phyloP scores from a whole-genome alignment of 2,329 filamentous ascomycete genomes.

The Ophioceras dolichostomum region DNA sequence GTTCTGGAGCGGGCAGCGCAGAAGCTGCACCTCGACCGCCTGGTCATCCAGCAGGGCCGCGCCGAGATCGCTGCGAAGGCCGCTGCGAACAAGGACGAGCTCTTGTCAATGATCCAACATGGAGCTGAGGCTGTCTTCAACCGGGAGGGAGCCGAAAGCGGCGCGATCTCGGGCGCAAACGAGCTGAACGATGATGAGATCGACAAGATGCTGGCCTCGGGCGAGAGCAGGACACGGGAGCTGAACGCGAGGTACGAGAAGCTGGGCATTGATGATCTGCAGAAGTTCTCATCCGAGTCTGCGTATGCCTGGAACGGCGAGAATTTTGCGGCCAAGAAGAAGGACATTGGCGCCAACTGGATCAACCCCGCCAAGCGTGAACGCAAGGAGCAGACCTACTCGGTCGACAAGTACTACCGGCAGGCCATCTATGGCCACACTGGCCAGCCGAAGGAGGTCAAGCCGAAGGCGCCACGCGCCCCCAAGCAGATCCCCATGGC shows the following conservation, averaged over 20 bases:
- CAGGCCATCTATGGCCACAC: conserved; percentile 70
- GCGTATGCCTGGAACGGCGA: conserved; percentile 99
- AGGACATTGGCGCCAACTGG: conserved; percentile 82
- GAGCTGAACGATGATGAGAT: conserved; percentile 74
- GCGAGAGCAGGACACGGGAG: conserved; percentile 79
- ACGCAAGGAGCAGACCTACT: conserved; percentile 95
- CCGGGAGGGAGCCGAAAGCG: conserved; percentile 35
- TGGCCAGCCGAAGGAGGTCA: conserved; percentile 67
- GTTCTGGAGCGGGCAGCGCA: conserved; percentile 93
- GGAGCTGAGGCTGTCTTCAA: conserved; percentile 92
- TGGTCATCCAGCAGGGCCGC: conserved; percentile 95
- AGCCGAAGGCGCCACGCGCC: conserved; percentile 89
- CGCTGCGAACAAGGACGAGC: conserved; percentile 88
- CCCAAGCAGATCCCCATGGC: conserved; percentile 87
- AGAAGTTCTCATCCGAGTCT: conserved; percentile 95
- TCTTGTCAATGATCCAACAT: conserved; percentile 97
- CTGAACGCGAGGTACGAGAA: conserved; percentile 94
- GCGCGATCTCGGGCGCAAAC: background rate
- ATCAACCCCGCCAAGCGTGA: conserved; percentile 98
- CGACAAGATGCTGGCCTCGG: conserved; percentile 73
- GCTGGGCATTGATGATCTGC: conserved; percentile 88
- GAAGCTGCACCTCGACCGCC: conserved; percentile 88
- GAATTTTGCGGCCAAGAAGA: conserved; percentile 84
- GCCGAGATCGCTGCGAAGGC: conserved; percentile 84
- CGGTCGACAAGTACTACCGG: conserved; percentile 97